Evolutionary conservation across 169 alveolate genomes (phyloP), one percentile per base, ranked within the genome.

Genomic region (Eimeria sp.): DNA sequence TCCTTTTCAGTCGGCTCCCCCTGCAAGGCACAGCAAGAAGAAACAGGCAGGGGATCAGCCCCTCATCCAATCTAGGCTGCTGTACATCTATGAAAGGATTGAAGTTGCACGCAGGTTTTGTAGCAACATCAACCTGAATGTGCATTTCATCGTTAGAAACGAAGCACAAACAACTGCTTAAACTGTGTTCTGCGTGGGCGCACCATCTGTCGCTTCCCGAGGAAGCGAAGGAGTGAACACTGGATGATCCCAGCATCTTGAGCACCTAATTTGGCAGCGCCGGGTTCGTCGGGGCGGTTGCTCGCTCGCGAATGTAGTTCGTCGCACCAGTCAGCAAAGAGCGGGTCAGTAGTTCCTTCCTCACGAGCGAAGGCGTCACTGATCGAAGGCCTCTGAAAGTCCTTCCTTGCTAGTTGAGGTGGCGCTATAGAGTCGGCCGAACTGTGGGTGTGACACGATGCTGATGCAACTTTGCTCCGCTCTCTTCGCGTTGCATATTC

Each of bases 171-270:
- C 37, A 25, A 18, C 56, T 18, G 33, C 33, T 37, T 4, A 20
- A 23, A 14, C 33, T 33, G 1, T 66, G 46, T 11, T 71, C 27
- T 71, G 13, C 23, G 78, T 16, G 25, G 78, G 49, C 88, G 14
- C 40, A 87, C 94, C 94, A 11, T 43, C 43, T 62, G 94, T 82
- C 94, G 94, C 72, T 87, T 87, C n/a, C 94, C 94, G 33, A 87
- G 94, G 66, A 87, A 87, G 94, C 94, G 94, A 43, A 87, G 94
- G n/a, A 87, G 94, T 49, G 94, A 37, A 64, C 94, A 87, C 43
- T 87, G 94, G 33, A 87, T 87, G 46, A 66, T 58, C 6, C 94
- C 83, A 0, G 94, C 94, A 66, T 87, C 94, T 16, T 43, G 83
- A n/a, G 94, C 94, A 23, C 30, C 64, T 40, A 87, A 64, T 40